Percentiles rank a stretch among this genome's conserved stretches.
phyloP scores from a whole-genome alignment of 2,329 filamentous ascomycete species.

The Pseudocercospora vitis region DNA sequence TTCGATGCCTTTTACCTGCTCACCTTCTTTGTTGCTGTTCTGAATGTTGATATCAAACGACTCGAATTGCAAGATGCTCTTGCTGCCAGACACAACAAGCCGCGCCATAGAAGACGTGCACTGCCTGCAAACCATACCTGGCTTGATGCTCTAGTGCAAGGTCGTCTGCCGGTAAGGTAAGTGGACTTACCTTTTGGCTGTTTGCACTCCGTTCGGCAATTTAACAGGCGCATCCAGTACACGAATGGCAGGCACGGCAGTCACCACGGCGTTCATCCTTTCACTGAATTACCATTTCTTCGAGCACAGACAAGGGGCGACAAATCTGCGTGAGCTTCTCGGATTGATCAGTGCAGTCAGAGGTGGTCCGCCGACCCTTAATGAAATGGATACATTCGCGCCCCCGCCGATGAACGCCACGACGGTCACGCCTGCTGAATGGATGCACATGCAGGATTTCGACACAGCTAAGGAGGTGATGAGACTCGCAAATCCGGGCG shows the following conservation, averaged over 20 bases:
- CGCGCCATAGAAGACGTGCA: conserved; percentile 24
- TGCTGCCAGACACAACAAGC: conserved; percentile 40
- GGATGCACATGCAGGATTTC: conserved; percentile 75
- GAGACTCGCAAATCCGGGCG: conserved; percentile 69
- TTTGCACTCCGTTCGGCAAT: neutral
- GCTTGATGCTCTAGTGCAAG: conserved; percentile 62
- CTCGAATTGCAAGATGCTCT: conserved; percentile 74
- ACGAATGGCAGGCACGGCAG: conserved; percentile 70
- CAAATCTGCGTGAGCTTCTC: conserved; percentile 35
- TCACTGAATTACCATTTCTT: conserved; percentile 78
- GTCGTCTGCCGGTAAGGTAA: conserved; percentile 57
- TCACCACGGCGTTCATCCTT: conserved; percentile 70
- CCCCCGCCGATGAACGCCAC: conserved; percentile 67
- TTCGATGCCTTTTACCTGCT: conserved; percentile 78
- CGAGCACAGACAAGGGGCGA: conserved; percentile 52
- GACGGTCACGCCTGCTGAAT: conserved; percentile 72
- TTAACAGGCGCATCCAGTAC: conserved; percentile 52
- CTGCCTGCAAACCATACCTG: conserved; percentile 51
- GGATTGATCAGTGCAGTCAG: conserved; percentile 29
- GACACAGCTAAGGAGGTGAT: conserved; percentile 76
- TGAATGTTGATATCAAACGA: conserved; percentile 75
- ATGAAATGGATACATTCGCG: conserved; percentile 37
- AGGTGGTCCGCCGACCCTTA: conserved; percentile 22
- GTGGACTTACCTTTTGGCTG: neutral
- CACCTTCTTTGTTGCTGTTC: conserved; percentile 76